A percentile compares a stretch with the other conserved stretches of the same genome.
phyloP scores from a whole-genome alignment of 805 yeast species.

The Spencermartinsiella europaea region DNA sequence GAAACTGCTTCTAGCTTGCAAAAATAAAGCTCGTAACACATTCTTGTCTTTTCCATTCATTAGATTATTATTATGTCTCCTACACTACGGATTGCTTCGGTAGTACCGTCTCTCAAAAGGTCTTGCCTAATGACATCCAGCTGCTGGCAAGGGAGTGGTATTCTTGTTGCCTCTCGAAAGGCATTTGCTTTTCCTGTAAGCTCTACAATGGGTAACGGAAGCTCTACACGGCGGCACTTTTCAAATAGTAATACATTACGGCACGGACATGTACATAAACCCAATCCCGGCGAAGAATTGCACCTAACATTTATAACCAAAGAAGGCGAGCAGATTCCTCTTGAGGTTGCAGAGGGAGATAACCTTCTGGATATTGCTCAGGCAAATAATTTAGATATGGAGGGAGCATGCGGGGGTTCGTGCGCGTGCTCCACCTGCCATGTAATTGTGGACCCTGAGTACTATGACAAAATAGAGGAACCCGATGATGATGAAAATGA shows the following conservation, averaged over 20 bases:
- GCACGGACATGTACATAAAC: constrained; percentile 88
- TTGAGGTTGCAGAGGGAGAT: constrained; percentile 91
- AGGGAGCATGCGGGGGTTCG: constrained; percentile 96
- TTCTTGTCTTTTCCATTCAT: no score
- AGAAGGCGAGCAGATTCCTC: constrained; percentile 77
- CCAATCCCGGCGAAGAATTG: constrained; percentile 89
- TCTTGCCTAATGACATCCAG: no score
- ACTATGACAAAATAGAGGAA: constrained; percentile 84
- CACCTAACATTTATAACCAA: constrained; percentile 85
- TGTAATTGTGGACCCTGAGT: constrained; percentile 92
- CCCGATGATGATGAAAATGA: constrained; percentile 98
- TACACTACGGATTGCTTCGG: no score
- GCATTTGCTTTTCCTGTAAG: no score
- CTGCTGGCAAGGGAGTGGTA: no score
- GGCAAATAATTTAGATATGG: constrained; percentile 90
- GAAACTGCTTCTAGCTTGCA: no score
- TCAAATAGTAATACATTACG: background rate
- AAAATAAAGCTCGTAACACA: no score
- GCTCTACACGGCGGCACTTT: background rate
- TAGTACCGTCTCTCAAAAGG: no score
- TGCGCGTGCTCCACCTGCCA: constrained; percentile 99
- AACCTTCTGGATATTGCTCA: constrained; percentile 90
- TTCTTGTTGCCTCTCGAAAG: no score
- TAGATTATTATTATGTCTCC: no score
- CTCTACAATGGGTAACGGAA: no score